These are phyloP conservation scores for Priceomyces medius DNA, from an alignment of 805 yeast species.

Conservation along the genomic window DNA sequence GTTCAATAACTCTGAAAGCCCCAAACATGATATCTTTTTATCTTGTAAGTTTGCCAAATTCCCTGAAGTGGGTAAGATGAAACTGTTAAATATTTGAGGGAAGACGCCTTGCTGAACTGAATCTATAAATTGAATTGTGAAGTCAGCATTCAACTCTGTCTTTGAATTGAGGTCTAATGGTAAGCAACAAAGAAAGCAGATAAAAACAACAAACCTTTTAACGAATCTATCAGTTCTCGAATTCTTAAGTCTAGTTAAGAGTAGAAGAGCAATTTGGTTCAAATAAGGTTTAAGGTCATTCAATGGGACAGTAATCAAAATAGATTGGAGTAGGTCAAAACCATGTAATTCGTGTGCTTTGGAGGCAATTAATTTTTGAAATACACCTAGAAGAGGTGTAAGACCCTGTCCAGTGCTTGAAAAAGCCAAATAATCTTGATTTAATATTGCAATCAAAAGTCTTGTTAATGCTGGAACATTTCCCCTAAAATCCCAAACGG, in stretches of 20 bases:
- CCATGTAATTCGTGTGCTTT: slow-evolving; percentile 79
- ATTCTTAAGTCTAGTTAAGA: slow-evolving; percentile 77
- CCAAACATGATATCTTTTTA: slow-evolving; percentile 53
- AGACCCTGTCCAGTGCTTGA: slow-evolving; percentile 37
- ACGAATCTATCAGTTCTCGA: slow-evolving; percentile 81
- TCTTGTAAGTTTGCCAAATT: slow-evolving; percentile 52
- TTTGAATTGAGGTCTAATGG: slow-evolving; percentile 21
- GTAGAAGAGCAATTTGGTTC: slow-evolving; percentile 70
- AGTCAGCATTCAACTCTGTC: slow-evolving; percentile 41
- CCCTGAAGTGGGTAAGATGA: slow-evolving; percentile 53
- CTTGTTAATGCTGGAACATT: slow-evolving; percentile 92
- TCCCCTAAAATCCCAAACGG: slow-evolving; percentile 90
- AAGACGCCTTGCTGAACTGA: slow-evolving; percentile 65
- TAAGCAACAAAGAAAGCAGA: slow-evolving; percentile 44
- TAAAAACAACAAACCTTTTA: slow-evolving; percentile 64
- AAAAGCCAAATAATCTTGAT: slow-evolving; percentile 44
- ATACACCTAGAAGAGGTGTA: slow-evolving; percentile 90
- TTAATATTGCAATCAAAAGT: slow-evolving; percentile 64
- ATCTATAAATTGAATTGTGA: slow-evolving; percentile 65
- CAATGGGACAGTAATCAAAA: slow-evolving; percentile 58
- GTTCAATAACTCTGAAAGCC: slow-evolving; percentile 45
- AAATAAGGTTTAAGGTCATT: slow-evolving; percentile 50
- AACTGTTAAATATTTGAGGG: slow-evolving; percentile 47
- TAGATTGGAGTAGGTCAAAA: slow-evolving; percentile 75
- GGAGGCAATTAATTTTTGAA: slow-evolving; percentile 87